These are phyloP conservation scores for Fraxinus velutina DNA, from an alignment of 305 asterid species.

Conservation along the genomic window DNA sequence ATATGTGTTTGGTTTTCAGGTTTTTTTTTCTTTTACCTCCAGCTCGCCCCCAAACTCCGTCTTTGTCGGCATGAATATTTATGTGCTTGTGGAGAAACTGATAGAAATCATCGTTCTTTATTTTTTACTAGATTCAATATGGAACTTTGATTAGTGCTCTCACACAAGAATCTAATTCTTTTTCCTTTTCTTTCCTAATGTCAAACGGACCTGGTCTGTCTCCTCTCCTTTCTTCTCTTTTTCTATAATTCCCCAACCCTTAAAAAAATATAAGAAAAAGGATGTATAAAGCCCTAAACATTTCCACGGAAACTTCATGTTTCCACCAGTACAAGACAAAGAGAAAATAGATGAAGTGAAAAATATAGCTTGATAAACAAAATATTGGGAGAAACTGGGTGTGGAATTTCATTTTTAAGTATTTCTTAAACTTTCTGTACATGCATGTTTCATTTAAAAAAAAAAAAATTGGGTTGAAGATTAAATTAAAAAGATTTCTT, in stretches of 20 bases:
- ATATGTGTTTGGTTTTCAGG: constrained; percentile 94
- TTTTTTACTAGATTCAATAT: not conserved
- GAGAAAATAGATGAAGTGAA: not conserved
- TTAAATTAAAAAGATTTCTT: not conserved
- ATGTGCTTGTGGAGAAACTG: constrained; percentile 12
- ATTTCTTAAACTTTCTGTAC: not conserved
- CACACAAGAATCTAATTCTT: not conserved
- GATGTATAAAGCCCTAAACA: not conserved
- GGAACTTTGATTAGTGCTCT: not conserved
- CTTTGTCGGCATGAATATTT: constrained; percentile 10
- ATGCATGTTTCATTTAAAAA: not conserved
- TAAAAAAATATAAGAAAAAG: not conserved
- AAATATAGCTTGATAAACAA: not conserved
- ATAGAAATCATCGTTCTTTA: not conserved
- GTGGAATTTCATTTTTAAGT: not conserved
- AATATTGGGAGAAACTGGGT: not conserved
- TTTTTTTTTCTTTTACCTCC: constrained; percentile 27
- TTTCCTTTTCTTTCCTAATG: not conserved
- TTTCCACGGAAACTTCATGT: not conserved
- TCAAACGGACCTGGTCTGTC: not conserved
- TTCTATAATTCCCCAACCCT: not conserved
- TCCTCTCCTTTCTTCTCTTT: not conserved
- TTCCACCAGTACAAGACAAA: not conserved
- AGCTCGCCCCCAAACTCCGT: constrained; percentile 3
- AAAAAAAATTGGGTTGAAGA: not conserved